Evolutionary conservation across 805 yeast species (phyloP).

Genomic region (Zygoascus bituminiphila): DNA sequence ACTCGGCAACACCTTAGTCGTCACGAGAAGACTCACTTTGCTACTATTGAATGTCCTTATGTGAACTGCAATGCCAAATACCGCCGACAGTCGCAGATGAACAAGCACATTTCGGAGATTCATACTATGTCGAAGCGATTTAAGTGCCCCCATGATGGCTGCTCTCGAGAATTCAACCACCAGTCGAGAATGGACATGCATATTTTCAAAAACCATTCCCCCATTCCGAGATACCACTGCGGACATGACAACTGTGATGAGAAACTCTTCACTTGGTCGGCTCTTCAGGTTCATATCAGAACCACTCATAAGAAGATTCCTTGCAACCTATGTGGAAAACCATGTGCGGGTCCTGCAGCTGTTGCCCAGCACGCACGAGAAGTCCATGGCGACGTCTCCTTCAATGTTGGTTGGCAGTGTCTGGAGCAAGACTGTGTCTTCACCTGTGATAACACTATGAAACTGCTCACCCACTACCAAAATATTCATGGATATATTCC

Average conservation of each 20-base stretch:
- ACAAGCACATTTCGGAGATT: slow-evolving; percentile 57
- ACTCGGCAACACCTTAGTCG: slow-evolving; percentile 73
- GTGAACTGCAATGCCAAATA: slow-evolving; percentile 61
- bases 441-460: slow-evolving; percentile 24
- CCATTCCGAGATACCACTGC: slow-evolving; percentile 24
- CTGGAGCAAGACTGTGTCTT: slow-evolving; percentile 35
- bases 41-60: slow-evolving; percentile 51
- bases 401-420: slow-evolving; percentile 50
- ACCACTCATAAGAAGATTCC: slow-evolving; percentile 62
- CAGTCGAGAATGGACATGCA: slow-evolving; percentile 64
- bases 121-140: slow-evolving; percentile 43
- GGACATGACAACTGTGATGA: slow-evolving; percentile 20
- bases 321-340: slow-evolving; percentile 59
- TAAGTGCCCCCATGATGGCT: slow-evolving; percentile 47
- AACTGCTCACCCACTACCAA: slow-evolving; percentile 48
- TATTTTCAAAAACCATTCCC: slow-evolving; percentile 52
- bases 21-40: slow-evolving; percentile 75
- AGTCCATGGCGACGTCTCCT: slow-evolving; percentile 45
- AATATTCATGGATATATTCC: slow-evolving; percentile 36
- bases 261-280: slow-evolving; percentile 26
- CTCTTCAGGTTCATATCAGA: slow-evolving; percentile 61
- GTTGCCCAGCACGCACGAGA: slow-evolving; percentile 59
- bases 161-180: slow-evolving; percentile 56
- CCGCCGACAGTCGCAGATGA: slow-evolving; percentile 64
- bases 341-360: slow-evolving; percentile 66